Conservation (phyloP, 176 grass and related monocot genomes). For the Rhipidocladum racemiflorum region DNA sequence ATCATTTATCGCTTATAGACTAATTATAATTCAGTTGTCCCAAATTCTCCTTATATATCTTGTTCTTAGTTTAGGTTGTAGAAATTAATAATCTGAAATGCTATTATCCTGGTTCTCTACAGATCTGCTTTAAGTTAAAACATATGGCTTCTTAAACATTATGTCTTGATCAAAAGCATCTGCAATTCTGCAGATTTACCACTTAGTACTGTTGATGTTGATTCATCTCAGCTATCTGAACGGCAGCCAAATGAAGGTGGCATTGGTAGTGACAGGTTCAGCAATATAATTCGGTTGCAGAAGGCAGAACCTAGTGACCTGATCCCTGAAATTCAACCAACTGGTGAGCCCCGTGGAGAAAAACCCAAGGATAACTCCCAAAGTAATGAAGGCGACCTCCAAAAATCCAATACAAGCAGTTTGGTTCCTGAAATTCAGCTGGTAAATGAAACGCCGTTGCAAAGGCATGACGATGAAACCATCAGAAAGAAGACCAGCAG, state of each 20-base stretch:
- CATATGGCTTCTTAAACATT: constrained; percentile 3
- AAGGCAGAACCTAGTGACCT: not conserved
- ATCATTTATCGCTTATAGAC: not conserved
- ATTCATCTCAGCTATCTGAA: not conserved
- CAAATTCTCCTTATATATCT: not conserved
- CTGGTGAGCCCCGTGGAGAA: not conserved
- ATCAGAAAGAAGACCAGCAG: not conserved
- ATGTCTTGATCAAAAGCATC: constrained; percentile 2
- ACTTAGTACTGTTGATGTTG: not conserved
- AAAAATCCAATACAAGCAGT: constrained; percentile 29
- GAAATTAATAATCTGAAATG: not conserved
- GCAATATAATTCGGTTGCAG: not conserved
- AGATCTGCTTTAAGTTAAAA: not conserved
- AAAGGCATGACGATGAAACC: constrained; percentile 10
- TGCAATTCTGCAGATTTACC: constrained; percentile 41
- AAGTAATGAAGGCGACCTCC: constrained; percentile 33
- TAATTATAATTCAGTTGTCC: not conserved
- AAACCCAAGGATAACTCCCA: constrained; percentile 21
- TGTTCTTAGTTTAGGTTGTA: constrained; percentile 1
- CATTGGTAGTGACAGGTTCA: not conserved
- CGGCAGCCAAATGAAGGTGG: not conserved
- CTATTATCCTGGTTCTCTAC: not conserved
- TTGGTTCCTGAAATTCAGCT: constrained; percentile 37
- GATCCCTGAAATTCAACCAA: not conserved
- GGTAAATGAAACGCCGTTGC: constrained; percentile 6